Base-by-base conservation (phyloP, 2,329 filamentous ascomycete genomes). In the Chalara sp. region DNA sequence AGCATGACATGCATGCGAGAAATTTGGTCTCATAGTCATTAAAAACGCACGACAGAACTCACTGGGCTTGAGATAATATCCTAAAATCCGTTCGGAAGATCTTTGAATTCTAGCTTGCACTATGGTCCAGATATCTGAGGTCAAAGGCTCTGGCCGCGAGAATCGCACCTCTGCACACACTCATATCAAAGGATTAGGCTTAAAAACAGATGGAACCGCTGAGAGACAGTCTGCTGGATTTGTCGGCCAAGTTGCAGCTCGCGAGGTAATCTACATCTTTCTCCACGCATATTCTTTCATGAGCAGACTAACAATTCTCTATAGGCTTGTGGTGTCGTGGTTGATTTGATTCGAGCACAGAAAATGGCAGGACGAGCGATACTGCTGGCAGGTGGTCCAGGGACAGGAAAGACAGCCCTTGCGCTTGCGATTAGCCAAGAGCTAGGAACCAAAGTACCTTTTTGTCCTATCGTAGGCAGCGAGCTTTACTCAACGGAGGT, bases 401-500 rank as follows among this genome's bases (percentile, higher is more conserved):
- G 91, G 54, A 97, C 93, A 1, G 93, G 93, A 69, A 99, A 99
- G 77, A 99, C 93, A 31, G 93, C 93, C 31, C 82, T 99, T 57
- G 93, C 93, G 46, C 80, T 97, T 54, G 93, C 93, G 46, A 89
- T 99, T 61, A 95, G 89, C 69, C 93, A 97, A 72, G 93, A 99
- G 70, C 78, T 99, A 58, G 93, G 93, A 61, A 96, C 91, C 46
- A 97, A 96, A 75, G 95, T 99, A 51, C 93, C 93, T 6, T 99
- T 99, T 69, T 96, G 93, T 70, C 91, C 92, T 39, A 97, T 99
- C 66, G 93, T 96, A 48, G 93, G 91, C 62, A 96, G 91, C 75
- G 93, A 99, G 72, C 87, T 99, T 63, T 99, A 96, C 74, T 96
- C 89, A 61, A 86, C 92, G 44, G 93, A 99, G 72, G 91, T 99